These are phyloP conservation scores for Phytophthora sp. DNA, from an alignment of 352 stramenopile species.

Conservation along the genomic window DNA sequence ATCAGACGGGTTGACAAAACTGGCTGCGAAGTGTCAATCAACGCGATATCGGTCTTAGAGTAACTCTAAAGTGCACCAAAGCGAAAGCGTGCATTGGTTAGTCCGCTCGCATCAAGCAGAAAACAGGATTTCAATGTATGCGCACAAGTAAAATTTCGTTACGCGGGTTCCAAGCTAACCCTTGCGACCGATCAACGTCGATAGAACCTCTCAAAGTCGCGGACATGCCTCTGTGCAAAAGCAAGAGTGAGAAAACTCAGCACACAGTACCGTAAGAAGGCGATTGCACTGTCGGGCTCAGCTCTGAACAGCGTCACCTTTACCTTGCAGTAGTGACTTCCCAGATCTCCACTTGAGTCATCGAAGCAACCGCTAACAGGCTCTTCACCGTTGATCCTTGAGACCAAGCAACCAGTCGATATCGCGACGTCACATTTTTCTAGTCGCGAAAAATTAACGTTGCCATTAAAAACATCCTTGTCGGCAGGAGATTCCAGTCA, in stretches of 20 bases:
- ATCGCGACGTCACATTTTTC: no score
- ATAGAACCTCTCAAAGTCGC: slow-evolving; percentile 22
- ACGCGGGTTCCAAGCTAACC: slow-evolving; percentile 45
- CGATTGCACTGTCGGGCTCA: background rate
- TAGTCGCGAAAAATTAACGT: no score
- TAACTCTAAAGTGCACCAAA: slow-evolving; percentile 32
- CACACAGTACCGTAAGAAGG: background rate
- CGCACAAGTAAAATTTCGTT: slow-evolving; percentile 43
- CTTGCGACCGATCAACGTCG: slow-evolving; percentile 25
- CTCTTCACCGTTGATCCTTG: slow-evolving; percentile 20
- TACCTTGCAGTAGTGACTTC: slow-evolving; percentile 39
- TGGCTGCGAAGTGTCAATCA: slow-evolving; percentile 30
- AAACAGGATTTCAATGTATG: background rate
- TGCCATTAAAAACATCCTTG: no score
- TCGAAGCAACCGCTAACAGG: slow-evolving; percentile 40
- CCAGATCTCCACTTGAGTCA: slow-evolving; percentile 40
- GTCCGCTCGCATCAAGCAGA: background rate
- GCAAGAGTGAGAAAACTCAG: background rate
- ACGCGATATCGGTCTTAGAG: slow-evolving; percentile 36
- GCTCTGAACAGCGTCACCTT: background rate
- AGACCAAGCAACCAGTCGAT: slow-evolving; percentile 42
- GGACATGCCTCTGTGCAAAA: slow-evolving; percentile 22
- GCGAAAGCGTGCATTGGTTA: slow-evolving; percentile 1
- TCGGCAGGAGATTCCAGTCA: background rate
- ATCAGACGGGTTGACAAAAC: slow-evolving; percentile 25